Conservation (phyloP, 2,329 filamentous ascomycete species). For the Pyricularia grisea region DNA sequence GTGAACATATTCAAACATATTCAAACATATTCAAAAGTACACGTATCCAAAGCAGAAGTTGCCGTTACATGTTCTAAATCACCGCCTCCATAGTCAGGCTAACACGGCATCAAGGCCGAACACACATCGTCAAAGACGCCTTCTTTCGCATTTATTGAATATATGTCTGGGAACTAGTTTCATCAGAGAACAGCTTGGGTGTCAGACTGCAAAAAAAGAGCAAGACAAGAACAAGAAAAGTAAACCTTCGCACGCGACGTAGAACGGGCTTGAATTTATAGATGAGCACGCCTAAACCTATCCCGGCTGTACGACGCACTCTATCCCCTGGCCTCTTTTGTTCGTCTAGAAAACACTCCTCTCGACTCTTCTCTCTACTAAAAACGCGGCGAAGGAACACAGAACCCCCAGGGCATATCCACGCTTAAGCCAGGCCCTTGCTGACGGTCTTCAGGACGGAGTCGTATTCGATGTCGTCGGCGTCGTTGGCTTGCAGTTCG, state of each 20-base stretch:
- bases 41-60: background rate
- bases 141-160: background rate
- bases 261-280: background rate
- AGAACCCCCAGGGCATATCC: background rate
- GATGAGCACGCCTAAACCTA: background rate
- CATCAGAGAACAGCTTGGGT: background rate
- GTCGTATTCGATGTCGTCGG: conserved; percentile 72
- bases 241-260: background rate
- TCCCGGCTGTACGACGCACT: background rate
- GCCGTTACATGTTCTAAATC: background rate
- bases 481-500: conserved; percentile 78
- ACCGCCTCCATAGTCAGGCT: background rate
- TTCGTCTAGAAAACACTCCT: background rate
- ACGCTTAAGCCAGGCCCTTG: conserved; percentile 45
- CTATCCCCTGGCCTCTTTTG: background rate
- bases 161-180: background rate
- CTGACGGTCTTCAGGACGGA: conserved; percentile 57
- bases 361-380: background rate
- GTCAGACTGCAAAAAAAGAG: background rate
- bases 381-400: background rate
- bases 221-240: background rate
- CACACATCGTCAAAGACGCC: background rate
- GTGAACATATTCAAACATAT: too few relatives aligned
- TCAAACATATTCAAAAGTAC: too few relatives aligned
- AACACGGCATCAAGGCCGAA: background rate